Evolutionary conservation across 2,329 filamentous ascomycete species (phyloP), one percentile per base, ranked within the genome.

Genomic region (Trichoderma atroviride): DNA sequence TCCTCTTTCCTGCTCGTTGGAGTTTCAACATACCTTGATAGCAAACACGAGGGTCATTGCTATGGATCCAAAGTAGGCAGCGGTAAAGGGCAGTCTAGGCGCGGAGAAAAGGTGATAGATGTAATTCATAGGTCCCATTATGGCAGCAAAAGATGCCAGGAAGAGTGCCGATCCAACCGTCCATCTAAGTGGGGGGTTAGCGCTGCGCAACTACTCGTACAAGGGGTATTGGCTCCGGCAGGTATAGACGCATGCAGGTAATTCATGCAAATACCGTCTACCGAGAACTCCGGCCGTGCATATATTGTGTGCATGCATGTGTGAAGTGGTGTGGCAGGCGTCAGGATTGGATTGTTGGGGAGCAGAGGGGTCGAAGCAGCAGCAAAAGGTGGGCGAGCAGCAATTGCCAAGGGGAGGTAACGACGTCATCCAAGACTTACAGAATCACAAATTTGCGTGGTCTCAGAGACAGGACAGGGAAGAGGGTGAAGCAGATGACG

Each of bases 401-500:
- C 53, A 66, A 63, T 47, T 47, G 61, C 73, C 69, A 72, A 71
- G 40, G 27, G 24, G 58, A 69, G 56, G 24, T 13, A 70, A 57
- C 67, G 58, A 71, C 69, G 56, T 70, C 61, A 67, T 72, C 63
- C 69, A 72, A 74, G 72, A 95, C 95, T 92, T 89, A 98, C 96
- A 98, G 81, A 73, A 97, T 94, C 68, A 95, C 94, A 85, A 99
- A 97, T 85, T 98, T 99, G 81, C 92, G 89, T 74, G 95, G 94
- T 79, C 87, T 90, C 73, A 93, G 81, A 74, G 92, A 87, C 74
- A 97, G 86, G 71, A 94, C 86, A 67, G 94, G 94, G 83, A 97
- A 95, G 69, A 98, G 85, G 75, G 91, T 91, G 83, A 98, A 97
- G 85, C 92, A 94, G 76, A 97, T 89, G 79, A 96, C 89, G 84